Conservation (phyloP, 1,139 yeast species). For the Yarrowia galli region DNA sequence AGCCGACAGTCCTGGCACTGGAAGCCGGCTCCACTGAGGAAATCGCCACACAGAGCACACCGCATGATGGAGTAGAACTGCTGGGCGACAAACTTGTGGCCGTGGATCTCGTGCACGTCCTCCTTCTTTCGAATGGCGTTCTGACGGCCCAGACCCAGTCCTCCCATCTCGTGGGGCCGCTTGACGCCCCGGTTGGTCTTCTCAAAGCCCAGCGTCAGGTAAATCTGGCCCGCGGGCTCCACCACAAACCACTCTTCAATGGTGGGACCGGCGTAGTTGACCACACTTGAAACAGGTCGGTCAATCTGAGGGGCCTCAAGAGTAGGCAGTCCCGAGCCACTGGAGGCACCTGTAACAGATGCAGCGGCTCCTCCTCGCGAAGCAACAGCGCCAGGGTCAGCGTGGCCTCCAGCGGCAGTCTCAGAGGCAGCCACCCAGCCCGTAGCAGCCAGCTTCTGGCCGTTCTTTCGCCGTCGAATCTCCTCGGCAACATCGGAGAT, state of each 20-base stretch:
- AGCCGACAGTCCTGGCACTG: slow-evolving; percentile 97
- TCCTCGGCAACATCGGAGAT: slow-evolving; percentile 93
- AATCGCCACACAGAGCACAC: slow-evolving; percentile 96
- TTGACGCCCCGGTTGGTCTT: slow-evolving; percentile 63
- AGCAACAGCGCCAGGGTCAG: neutral
- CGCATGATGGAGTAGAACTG: slow-evolving; percentile 96
- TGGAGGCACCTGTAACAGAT: neutral
- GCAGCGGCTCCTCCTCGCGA: neutral
- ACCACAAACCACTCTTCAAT: slow-evolving; percentile 88
- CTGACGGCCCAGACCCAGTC: slow-evolving; percentile 85
- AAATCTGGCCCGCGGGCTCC: slow-evolving; percentile 93
- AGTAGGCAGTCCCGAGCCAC: neutral
- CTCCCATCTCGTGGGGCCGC: slow-evolving; percentile 58
- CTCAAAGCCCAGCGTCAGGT: slow-evolving; percentile 78
- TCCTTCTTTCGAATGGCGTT: slow-evolving; percentile 97
- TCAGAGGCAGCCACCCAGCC: slow-evolving; percentile 85
- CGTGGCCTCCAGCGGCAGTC: slow-evolving; percentile 5
- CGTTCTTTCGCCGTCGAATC: slow-evolving; percentile 86
- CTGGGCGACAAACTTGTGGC: slow-evolving; percentile 95
- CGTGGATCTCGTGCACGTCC: slow-evolving; percentile 93
- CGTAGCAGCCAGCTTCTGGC: slow-evolving; percentile 69
- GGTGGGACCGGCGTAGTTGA: slow-evolving; percentile 25
- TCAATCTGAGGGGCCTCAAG: slow-evolving; percentile 26
- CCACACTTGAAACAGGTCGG: neutral
- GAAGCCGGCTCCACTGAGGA: slow-evolving; percentile 88